These are phyloP conservation scores for Phycomyces nitens DNA, from an alignment of 192 early-diverging fungal species.

Conservation along the genomic window DNA sequence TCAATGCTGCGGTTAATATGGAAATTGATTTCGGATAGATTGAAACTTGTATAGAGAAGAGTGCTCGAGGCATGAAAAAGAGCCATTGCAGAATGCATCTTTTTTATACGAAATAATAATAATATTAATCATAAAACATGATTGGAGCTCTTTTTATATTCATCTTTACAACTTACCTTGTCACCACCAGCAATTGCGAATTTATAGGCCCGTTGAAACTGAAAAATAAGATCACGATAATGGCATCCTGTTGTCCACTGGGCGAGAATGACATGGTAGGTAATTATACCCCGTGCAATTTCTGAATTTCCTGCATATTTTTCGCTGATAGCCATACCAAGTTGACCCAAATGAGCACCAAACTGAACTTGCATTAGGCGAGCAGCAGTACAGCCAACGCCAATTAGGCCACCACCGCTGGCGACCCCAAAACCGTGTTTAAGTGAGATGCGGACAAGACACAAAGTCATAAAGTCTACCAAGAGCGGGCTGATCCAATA, in stretches of 20 bases:
- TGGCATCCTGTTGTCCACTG: constrained; percentile 24
- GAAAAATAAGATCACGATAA: constrained; percentile 16
- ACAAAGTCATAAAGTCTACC: constrained; percentile 18
- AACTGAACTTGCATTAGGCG: constrained; percentile 12
- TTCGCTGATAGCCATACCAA: constrained; percentile 19
- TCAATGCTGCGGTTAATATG: constrained; percentile 20
- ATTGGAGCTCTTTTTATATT: too few species aligned
- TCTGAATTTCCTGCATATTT: constrained; percentile 24
- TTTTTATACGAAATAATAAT: not conserved
- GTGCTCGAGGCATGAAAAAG: constrained; percentile 16
- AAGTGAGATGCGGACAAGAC: constrained; percentile 14
- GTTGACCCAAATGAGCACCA: constrained; percentile 12
- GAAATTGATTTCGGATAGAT: constrained; percentile 16
- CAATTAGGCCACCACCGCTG: constrained; percentile 20
- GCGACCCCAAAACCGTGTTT: constrained; percentile 10
- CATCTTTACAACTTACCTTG: too few species aligned
- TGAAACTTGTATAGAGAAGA: constrained; percentile 16
- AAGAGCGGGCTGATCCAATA: constrained; percentile 24
- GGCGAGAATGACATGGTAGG: constrained; percentile 17
- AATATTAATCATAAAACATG: too few species aligned
- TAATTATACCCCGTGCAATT: constrained; percentile 16
- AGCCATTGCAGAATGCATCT: constrained; percentile 23
- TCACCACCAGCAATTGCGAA: constrained; percentile 27
- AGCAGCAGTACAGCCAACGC: constrained; percentile 17
- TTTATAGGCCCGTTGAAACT: constrained; percentile 23